Conservation (phyloP, 257 asterid species). For the Avicennia marina region DNA sequence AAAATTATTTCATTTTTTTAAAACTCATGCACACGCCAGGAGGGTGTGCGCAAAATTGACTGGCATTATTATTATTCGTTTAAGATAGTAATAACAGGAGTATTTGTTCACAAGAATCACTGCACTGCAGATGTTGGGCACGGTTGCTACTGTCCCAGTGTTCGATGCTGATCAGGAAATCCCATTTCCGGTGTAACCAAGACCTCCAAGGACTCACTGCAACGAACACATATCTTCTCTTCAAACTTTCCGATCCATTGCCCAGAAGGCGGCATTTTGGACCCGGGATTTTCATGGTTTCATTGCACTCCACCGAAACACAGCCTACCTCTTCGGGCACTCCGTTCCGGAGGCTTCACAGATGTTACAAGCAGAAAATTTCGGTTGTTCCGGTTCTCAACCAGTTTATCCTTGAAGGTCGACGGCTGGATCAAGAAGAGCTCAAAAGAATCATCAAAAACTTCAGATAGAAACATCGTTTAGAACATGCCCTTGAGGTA, state of each 20-base stretch:
- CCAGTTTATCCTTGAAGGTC: constrained; percentile 16
- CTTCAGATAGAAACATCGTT: not conserved
- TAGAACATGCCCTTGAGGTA: constrained; percentile 29
- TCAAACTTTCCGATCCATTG: not conserved
- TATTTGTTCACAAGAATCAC: no score
- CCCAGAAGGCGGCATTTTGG: not conserved
- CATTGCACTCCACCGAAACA: constrained; percentile 13
- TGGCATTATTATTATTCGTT: no score
- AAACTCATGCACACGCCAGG: no score
- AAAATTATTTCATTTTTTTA: no score
- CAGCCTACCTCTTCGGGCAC: not conserved
- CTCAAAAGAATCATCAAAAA: constrained; percentile 12
- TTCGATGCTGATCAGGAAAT: no score
- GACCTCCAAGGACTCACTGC: not conserved
- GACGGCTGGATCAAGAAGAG: not conserved
- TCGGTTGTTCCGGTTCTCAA: constrained; percentile 19
- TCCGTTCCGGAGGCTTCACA: constrained; percentile 15
- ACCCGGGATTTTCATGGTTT: constrained; percentile 7
- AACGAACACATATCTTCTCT: not conserved
- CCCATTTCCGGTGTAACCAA: no score
- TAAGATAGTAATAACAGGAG: no score
- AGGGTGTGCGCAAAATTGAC: no score
- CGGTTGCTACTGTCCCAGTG: no score
- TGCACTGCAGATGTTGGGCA: no score
- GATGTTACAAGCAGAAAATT: not conserved